phyloP scores from a whole-genome alignment of 306 rosid genomes.

The Corylus avellana region DNA sequence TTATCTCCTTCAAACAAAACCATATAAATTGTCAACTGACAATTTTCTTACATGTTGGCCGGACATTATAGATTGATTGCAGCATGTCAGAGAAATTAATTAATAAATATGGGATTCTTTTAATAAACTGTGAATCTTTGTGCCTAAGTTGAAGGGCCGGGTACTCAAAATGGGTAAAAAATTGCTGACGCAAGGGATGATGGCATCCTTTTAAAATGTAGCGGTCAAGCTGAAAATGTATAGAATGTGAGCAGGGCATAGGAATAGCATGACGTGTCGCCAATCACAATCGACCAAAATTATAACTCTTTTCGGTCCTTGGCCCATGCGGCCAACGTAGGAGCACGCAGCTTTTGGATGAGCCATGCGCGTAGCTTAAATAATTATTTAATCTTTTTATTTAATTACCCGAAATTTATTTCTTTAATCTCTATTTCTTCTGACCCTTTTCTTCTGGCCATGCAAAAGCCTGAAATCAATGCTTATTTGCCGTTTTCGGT shows the following conservation, averaged over 20 bases:
- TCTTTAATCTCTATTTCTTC: background rate
- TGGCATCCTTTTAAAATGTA: slow-evolving; percentile 5
- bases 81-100: background rate
- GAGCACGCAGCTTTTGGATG: slow-evolving; percentile 3
- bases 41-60: slow-evolving; percentile 9
- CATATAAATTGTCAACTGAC: slow-evolving; percentile 16
- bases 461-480: background rate
- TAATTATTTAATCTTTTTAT: background rate
- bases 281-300: background rate
- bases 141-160: background rate
- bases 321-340: background rate
- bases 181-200: background rate
- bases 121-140: slow-evolving; percentile 1
- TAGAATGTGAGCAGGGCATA: slow-evolving; percentile 7
- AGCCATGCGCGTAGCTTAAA: background rate
- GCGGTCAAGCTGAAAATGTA: background rate
- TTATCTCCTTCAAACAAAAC: background rate
- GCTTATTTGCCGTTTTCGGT: background rate
- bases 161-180: no score
- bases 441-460: background rate
- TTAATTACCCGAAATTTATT: background rate
- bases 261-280: background rate
- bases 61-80: slow-evolving; percentile 3
- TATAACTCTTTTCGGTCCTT: background rate
- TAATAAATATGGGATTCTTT: background rate